Percentiles rank a stretch among this genome's conserved stretches.
Evolutionary conservation across 2,329 filamentous ascomycete species (phyloP).

Genomic region (Aspergillus pseudonomiae): DNA sequence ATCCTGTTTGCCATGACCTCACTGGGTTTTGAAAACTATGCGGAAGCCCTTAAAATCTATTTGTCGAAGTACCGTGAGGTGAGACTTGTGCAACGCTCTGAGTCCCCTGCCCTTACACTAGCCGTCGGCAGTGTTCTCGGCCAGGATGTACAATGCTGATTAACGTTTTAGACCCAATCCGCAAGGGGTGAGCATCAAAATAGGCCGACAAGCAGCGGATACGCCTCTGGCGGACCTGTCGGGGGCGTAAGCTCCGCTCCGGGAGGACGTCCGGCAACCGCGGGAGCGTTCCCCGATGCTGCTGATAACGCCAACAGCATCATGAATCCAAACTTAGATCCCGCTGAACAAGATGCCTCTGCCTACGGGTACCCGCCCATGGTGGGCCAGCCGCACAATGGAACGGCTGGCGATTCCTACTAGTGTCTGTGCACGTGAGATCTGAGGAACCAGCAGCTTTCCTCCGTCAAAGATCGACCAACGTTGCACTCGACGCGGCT

Average conservation of each 20-base stretch:
- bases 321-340: conserved; percentile 47
- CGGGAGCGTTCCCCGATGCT: conserved; percentile 41
- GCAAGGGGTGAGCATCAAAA: conserved; percentile 69
- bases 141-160: conserved; percentile 31
- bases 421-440: conserved; percentile 24
- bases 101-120: conserved; percentile 31
- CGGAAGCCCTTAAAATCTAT: conserved; percentile 97
- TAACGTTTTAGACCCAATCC: conserved; percentile 70
- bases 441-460: conserved; percentile 11
- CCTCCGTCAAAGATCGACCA: not conserved
- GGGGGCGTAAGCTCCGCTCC: conserved; percentile 36
- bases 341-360: conserved; percentile 48
- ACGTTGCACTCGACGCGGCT: not conserved
- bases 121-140: conserved; percentile 18
- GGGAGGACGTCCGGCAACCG: conserved; percentile 34
- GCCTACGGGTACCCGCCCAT: conserved; percentile 51
- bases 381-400: conserved; percentile 51
- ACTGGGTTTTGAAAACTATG: conserved; percentile 97
- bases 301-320: conserved; percentile 49
- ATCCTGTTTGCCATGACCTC: conserved; percentile 99
- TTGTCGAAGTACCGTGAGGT: conserved; percentile 97
- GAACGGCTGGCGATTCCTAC: conserved; percentile 50
- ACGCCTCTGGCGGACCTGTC: conserved; percentile 43
- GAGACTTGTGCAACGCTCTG: conserved; percentile 51
- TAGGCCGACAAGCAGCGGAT: conserved; percentile 56